Evolutionary conservation across 345 rosid genomes (phyloP).

Genomic region (Eutrema yunnanense): DNA sequence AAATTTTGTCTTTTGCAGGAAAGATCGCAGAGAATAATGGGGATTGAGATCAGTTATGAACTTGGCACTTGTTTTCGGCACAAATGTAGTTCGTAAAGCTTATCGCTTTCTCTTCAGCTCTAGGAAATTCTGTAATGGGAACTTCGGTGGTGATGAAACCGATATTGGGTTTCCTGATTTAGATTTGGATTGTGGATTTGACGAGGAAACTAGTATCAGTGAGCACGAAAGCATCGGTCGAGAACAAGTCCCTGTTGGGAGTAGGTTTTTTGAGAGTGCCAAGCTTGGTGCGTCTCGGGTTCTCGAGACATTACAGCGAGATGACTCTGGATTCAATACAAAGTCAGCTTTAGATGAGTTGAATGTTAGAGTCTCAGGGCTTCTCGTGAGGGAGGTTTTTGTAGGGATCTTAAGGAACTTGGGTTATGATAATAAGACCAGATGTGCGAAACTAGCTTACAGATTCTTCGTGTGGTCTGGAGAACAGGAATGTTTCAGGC

Average conservation of each 20-base stretch:
- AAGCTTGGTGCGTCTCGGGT: conserved; percentile 47
- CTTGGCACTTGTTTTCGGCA: conserved; percentile 36
- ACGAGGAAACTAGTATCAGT: conserved; percentile 16
- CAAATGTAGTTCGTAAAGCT: conserved; percentile 40
- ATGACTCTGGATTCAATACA: conserved; percentile 55
- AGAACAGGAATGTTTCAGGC: conserved; percentile 55
- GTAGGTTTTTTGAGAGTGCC: conserved; percentile 33
- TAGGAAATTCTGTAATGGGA: conserved; percentile 38
- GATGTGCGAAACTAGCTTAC: conserved; percentile 62
- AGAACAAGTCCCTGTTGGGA: conserved; percentile 16
- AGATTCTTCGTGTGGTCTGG: conserved; percentile 75
- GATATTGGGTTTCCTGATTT: conserved; percentile 38
- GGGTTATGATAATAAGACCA: conserved; percentile 38
- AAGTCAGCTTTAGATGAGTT: conserved; percentile 46
- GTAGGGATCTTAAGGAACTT: conserved; percentile 51
- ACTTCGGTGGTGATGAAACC: conserved; percentile 26
- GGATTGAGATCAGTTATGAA: conserved; percentile 38
- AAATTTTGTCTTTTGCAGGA: not conserved
- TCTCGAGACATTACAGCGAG: conserved; percentile 52
- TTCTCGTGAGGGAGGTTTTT: conserved; percentile 80
- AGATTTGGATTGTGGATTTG: conserved; percentile 27
- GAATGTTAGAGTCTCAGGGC: conserved; percentile 57
- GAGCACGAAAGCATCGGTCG: conserved; percentile 15
- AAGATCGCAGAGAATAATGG: conserved; percentile 43
- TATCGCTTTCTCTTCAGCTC: conserved; percentile 28